Percentiles rank a stretch among this genome's conserved stretches.
These are phyloP conservation scores for Pseudonitzschia pungens DNA, from an alignment of 108 stramenopile genomes.

Conservation along the genomic window DNA sequence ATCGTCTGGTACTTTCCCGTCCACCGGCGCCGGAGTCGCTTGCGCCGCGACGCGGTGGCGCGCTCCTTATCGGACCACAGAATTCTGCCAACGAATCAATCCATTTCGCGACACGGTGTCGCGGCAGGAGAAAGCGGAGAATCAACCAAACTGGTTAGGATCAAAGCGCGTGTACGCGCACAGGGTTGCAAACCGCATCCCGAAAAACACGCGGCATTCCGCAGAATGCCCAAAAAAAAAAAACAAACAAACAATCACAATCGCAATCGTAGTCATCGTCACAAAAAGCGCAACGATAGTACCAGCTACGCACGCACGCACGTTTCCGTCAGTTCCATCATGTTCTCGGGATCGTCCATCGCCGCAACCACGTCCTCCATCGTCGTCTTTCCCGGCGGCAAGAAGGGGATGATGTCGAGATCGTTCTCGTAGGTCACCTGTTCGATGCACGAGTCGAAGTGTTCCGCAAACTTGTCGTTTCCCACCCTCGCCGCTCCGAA, in stretches of 20 bases:
- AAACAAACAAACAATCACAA: too few species aligned
- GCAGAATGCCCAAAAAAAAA: too few species aligned
- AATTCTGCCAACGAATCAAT: not conserved
- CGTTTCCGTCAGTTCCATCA: not conserved
- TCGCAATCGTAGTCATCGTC: too few species aligned
- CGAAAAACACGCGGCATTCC: too few species aligned
- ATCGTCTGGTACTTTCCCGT: conserved; percentile 16
- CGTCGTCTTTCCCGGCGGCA: conserved; percentile 17
- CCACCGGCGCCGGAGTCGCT: not conserved
- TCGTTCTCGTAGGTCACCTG: conserved; percentile 31
- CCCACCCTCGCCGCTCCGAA: conserved; percentile 31
- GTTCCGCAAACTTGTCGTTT: conserved; percentile 6
- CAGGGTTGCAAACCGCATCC: too few species aligned
- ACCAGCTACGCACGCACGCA: not conserved
- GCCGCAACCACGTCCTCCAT: conserved; percentile 15
- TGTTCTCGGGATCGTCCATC: not conserved
- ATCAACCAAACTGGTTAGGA: too few species aligned
- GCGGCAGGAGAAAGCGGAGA: not conserved
- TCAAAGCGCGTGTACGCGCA: too few species aligned
- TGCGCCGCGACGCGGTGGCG: not conserved
- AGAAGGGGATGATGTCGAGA: conserved; percentile 30
- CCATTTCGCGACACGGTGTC: too few species aligned
- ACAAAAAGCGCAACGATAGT: too few species aligned
- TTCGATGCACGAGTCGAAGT: conserved; percentile 2
- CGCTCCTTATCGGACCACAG: conserved; percentile 2